These are phyloP conservation scores for Mercurialis annua DNA, from an alignment of 345 rosid species.

Conservation along the genomic window DNA sequence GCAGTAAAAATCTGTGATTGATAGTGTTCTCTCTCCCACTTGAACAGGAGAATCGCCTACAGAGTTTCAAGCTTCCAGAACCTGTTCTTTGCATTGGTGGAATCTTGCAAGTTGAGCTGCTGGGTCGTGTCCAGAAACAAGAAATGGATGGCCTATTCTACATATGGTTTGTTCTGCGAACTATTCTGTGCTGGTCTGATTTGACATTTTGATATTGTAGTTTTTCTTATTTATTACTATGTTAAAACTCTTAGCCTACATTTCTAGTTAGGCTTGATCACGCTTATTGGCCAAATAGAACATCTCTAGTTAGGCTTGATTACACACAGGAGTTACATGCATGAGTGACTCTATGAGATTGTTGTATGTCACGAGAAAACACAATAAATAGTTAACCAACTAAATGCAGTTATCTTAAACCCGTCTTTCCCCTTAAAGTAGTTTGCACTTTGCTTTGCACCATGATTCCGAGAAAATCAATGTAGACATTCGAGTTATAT, in stretches of 20 bases:
- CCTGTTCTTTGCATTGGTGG: constrained; percentile 88
- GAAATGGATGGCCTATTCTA: constrained; percentile 76
- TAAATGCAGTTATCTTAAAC: not conserved
- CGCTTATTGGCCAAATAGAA: not conserved
- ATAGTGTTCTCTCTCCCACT: not conserved
- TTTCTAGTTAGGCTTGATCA: not conserved
- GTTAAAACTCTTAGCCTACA: too few relatives aligned
- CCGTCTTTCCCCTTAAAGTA: not conserved
- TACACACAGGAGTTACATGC: too few relatives aligned
- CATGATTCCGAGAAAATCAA: not conserved
- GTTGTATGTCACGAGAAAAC: not conserved
- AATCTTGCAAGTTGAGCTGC: constrained; percentile 66
- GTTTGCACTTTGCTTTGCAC: not conserved
- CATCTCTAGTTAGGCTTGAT: too few relatives aligned
- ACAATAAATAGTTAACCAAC: not conserved
- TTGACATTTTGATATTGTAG: not conserved
- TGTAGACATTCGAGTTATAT: not conserved
- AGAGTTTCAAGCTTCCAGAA: constrained; percentile 80
- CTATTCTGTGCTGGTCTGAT: not conserved
- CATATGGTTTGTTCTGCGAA: constrained; percentile 54
- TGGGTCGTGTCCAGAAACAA: constrained; percentile 87
- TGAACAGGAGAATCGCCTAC: constrained; percentile 70
- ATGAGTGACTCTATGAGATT: not conserved
- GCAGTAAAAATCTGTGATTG: not conserved
- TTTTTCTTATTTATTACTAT: not conserved